A percentile compares a stretch with the other conserved stretches of the same genome.
Evolutionary conservation across 139 green algal species (phyloP).

Genomic region (Picochlorum sp.): DNA sequence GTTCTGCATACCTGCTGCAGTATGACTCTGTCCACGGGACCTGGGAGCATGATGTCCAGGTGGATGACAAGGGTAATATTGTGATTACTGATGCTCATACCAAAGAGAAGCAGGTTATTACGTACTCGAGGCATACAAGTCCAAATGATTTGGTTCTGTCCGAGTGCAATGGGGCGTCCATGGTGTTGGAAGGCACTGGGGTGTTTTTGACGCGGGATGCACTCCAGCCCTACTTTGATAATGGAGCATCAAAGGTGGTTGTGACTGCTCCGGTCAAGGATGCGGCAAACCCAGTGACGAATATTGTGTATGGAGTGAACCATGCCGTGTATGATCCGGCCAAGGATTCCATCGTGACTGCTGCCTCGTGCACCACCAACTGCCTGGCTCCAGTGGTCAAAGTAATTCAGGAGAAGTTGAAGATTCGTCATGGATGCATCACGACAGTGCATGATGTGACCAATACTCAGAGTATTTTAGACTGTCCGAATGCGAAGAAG

Average conservation of each 20-base stretch:
- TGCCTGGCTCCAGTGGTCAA: slow-evolving; percentile 78
- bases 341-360: slow-evolving; percentile 70
- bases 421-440: slow-evolving; percentile 73
- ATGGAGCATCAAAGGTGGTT: slow-evolving; percentile 50
- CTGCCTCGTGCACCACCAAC: slow-evolving; percentile 85
- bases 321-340: slow-evolving; percentile 56
- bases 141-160: slow-evolving; percentile 28
- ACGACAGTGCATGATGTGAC: slow-evolving; percentile 87
- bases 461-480: slow-evolving; percentile 80
- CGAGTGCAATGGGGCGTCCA: slow-evolving; percentile 22
- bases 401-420: slow-evolving; percentile 73
- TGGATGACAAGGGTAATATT: slow-evolving; percentile 31
- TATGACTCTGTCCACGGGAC: slow-evolving; percentile 72
- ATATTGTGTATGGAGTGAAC: slow-evolving; percentile 76
- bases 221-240: slow-evolving; percentile 65
- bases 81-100: slow-evolving; percentile 28
- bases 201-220: slow-evolving; percentile 49
- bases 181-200: slow-evolving; percentile 64
- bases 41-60: slow-evolving; percentile 36
- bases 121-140: slow-evolving; percentile 33
- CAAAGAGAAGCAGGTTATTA: slow-evolving; percentile 20
- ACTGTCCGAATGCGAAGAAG: slow-evolving; percentile 81
- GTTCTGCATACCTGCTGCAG: slow-evolving; percentile 68
- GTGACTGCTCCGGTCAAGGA: slow-evolving; percentile 80
- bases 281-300: slow-evolving; percentile 49